A percentile compares a stretch with the other conserved stretches of the same genome.
phyloP scores from a whole-genome alignment of 345 rosid species.

The Populus pruinosa region DNA sequence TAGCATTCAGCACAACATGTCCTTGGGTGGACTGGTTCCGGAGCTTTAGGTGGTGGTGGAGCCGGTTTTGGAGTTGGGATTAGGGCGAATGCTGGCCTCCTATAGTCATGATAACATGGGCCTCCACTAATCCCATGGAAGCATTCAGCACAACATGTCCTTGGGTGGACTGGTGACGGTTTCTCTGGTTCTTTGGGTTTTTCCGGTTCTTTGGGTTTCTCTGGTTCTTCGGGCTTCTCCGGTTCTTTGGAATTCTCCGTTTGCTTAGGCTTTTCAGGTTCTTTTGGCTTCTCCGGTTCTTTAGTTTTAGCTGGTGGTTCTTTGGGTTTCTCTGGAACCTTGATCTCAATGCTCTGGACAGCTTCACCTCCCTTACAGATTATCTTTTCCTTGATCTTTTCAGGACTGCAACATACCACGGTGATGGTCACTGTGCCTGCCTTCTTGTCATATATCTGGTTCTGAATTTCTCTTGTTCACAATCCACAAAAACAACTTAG shows the following conservation, averaged over 20 bases:
- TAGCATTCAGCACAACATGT: slow-evolving; percentile 27
- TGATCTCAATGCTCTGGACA: slow-evolving; percentile 54
- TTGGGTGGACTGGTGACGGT: not conserved
- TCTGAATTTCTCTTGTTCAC: slow-evolving; percentile 44
- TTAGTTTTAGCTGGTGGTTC: not conserved
- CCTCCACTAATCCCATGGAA: slow-evolving; percentile 22
- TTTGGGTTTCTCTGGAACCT: slow-evolving; percentile 26
- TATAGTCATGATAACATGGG: slow-evolving; percentile 13
- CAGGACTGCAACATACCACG: slow-evolving; percentile 79
- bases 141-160: slow-evolving; percentile 26
- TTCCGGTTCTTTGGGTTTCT: slow-evolving; percentile 7
- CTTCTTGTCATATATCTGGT: slow-evolving; percentile 65
- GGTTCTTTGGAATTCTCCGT: too few relatives aligned
- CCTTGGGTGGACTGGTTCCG: slow-evolving; percentile 5
- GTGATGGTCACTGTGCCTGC: slow-evolving; percentile 53
- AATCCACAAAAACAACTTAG: slow-evolving; percentile 24
- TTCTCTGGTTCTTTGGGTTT: slow-evolving; percentile 17
- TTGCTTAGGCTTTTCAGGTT: too few relatives aligned
- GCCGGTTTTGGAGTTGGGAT: not conserved
- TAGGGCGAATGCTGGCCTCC: not conserved
- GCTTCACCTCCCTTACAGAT: slow-evolving; percentile 53
- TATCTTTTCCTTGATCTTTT: slow-evolving; percentile 54
- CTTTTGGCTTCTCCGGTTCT: too few relatives aligned
- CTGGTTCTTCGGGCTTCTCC: too few relatives aligned
- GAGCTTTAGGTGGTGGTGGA: not conserved